Evolutionary conservation across 306 rosid genomes (phyloP).

Genomic region (Chamaecrista fasciculata): DNA sequence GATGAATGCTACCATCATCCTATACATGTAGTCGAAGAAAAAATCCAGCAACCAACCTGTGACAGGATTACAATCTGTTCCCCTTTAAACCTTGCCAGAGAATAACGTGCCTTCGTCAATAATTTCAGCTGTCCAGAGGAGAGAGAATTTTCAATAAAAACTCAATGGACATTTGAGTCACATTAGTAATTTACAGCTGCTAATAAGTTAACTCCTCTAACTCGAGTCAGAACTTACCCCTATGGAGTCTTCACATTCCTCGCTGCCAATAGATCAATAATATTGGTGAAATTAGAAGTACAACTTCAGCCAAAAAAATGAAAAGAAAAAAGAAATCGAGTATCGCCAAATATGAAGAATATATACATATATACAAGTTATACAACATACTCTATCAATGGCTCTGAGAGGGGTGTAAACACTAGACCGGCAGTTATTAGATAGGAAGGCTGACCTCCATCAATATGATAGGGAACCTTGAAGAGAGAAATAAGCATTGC

Average conservation of each 20-base stretch:
- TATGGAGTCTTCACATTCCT: conserved; percentile 85
- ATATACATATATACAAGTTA: neutral
- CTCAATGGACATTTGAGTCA: neutral
- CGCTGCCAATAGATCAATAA: conserved; percentile 52
- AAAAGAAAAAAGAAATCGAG: neutral
- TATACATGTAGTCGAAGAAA: conserved; percentile 19
- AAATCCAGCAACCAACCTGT: conserved; percentile 62
- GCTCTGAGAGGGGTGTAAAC: conserved; percentile 96
- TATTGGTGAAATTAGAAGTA: conserved; percentile 16
- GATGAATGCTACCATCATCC: conserved; percentile 16
- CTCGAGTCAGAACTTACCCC: conserved; percentile 71
- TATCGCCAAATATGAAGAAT: conserved; percentile 17
- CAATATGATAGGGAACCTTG: conserved; percentile 88
- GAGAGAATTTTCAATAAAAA: conserved; percentile 14
- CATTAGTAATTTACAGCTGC: conserved; percentile 12
- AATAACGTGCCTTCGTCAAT: conserved; percentile 87
- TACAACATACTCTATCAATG: conserved; percentile 81
- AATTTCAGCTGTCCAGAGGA: conserved; percentile 63
- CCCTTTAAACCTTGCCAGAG: conserved; percentile 80
- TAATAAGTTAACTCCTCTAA: neutral
- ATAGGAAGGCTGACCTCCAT: conserved; percentile 91
- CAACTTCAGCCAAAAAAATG: neutral
- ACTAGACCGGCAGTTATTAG: conserved; percentile 92
- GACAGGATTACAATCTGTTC: conserved; percentile 92
- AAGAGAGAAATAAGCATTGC: conserved; percentile 7